Base-by-base conservation (phyloP, 768 basidiomycete genomes). In the Neoboletus subvelutipes region DNA sequence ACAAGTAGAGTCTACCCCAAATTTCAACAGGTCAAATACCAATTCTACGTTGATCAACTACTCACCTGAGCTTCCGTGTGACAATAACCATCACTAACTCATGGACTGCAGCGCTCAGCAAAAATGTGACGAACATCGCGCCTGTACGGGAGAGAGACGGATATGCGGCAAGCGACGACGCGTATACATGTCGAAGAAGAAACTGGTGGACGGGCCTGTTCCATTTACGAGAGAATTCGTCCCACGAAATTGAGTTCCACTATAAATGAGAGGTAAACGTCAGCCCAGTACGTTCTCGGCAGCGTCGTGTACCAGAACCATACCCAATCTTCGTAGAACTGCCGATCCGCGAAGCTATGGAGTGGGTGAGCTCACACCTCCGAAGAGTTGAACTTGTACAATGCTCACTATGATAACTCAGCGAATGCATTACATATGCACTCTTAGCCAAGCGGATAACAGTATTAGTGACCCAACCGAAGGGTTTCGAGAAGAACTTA, bases 161-260 rank as follows among this genome's bases (percentile, higher is more conserved):
- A 71, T 91, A 89, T 52, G 85, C 82, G 45, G 83, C 76, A 55
- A 96, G 92, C 8, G 92, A 85, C 11, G 94, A 89, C 3, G 94
- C 88, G 64, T 99, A 99, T 33, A 99, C 94, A 69, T 99, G 97
- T 12, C 93, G 86, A 18, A 98, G 81, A 39, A 99, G 83, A 81
- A 92, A 92, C n/a, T 81, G 80, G 63, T 98, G 88, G 33, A 98
- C 96, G 12, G 96, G 96, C 62, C 92, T 94, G 76, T 98, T 98
- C 96, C 97, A 98, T 76, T 96, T 95, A 43, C 97, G 86, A 4
- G 95, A 91, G 71, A 96, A 98, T 72, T 98, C 93, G 63, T 98
- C 96, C 91, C 90, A 94, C 2, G 93, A 92, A 0, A 89, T 93
- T 7, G 93, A 93, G 73, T 98, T 98, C 96, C 96, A 98, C 90